A percentile compares a stretch with the other conserved stretches of the same genome.
Evolutionary conservation across 345 rosid species (phyloP).

Genomic region (Camelina sativa): DNA sequence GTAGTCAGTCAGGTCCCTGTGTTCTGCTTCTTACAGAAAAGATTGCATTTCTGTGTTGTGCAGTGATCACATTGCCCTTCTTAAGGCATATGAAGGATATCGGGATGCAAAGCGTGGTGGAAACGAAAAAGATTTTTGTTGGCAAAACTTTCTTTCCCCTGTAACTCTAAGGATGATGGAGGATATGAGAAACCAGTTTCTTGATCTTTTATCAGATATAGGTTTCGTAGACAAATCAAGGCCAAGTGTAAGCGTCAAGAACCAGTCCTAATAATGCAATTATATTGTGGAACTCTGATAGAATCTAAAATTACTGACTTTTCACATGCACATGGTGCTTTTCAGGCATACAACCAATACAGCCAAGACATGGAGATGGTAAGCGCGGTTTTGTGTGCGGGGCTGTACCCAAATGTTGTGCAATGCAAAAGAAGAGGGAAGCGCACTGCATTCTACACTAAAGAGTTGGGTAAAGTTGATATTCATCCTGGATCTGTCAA

Average conservation of each 20-base stretch:
- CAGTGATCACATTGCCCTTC: slow-evolving; percentile 97
- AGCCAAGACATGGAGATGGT: slow-evolving; percentile 92
- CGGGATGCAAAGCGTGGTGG: slow-evolving; percentile 73
- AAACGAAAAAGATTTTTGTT: slow-evolving; percentile 74
- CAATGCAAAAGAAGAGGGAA: slow-evolving; percentile 98
- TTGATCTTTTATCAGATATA: slow-evolving; percentile 77
- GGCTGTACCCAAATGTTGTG: slow-evolving; percentile 95
- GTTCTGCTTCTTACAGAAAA: slow-evolving; percentile 24
- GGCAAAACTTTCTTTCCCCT: slow-evolving; percentile 86
- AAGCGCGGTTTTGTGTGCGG: slow-evolving; percentile 85
- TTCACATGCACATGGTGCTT: not conserved
- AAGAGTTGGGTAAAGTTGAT: slow-evolving; percentile 94
- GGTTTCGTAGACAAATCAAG: slow-evolving; percentile 92
- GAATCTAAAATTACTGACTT: slow-evolving; percentile 1
- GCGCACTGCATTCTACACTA: slow-evolving; percentile 83
- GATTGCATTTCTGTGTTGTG: slow-evolving; percentile 41
- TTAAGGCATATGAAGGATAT: slow-evolving; percentile 89
- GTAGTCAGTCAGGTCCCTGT: not conserved
- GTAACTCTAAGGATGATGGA: slow-evolving; percentile 90
- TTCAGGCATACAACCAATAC: slow-evolving; percentile 84
- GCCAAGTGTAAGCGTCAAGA: slow-evolving; percentile 60
- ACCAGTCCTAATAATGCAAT: not conserved
- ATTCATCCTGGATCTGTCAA: slow-evolving; percentile 96
- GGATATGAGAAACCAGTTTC: slow-evolving; percentile 93
- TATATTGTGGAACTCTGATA: not conserved